A percentile compares a stretch with the other conserved stretches of the same genome.
Conservation (phyloP, 1,284 basidiomycete species). For the Limonomyces culmigenus region DNA sequence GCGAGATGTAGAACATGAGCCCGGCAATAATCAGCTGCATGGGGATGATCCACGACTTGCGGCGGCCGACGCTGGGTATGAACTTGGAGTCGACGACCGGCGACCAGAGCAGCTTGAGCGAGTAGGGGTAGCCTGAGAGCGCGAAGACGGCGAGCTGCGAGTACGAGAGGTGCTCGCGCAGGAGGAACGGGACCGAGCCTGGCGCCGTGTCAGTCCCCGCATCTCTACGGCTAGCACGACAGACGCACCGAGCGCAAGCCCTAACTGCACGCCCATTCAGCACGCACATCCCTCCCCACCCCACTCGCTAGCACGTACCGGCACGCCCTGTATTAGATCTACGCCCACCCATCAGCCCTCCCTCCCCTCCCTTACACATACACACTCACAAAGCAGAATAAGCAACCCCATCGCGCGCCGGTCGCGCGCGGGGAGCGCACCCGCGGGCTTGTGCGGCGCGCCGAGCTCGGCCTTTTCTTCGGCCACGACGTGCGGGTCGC, state of each 20-base stretch:
- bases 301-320: slow-evolving; percentile 40
- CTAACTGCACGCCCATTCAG: slow-evolving; percentile 29
- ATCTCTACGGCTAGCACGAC: not conserved
- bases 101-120: slow-evolving; percentile 93
- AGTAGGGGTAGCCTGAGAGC: slow-evolving; percentile 92
- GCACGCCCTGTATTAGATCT: slow-evolving; percentile 92
- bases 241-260: slow-evolving; percentile 50
- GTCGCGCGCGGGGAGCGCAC: slow-evolving; percentile 59
- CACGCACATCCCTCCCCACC: slow-evolving; percentile 2
- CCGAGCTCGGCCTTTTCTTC: no score
- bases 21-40: slow-evolving; percentile 87
- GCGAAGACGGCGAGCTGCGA: slow-evolving; percentile 93
- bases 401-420: slow-evolving; percentile 77
- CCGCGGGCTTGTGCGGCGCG: no score
- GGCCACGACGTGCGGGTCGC: no score
- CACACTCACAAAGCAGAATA: slow-evolving; percentile 71
- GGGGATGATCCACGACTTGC: slow-evolving; percentile 98
- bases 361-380: not conserved
- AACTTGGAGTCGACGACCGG: slow-evolving; percentile 94
- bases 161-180: slow-evolving; percentile 90
- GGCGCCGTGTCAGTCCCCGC: slow-evolving; percentile 1
- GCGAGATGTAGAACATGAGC: slow-evolving; percentile 79
- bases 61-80: slow-evolving; percentile 64
- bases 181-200: slow-evolving; percentile 94
- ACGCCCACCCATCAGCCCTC: not conserved